Evolutionary conservation across 176 grass and related monocot genomes (phyloP), one percentile per base, ranked within the genome.

Genomic region (Cocos nucifera): DNA sequence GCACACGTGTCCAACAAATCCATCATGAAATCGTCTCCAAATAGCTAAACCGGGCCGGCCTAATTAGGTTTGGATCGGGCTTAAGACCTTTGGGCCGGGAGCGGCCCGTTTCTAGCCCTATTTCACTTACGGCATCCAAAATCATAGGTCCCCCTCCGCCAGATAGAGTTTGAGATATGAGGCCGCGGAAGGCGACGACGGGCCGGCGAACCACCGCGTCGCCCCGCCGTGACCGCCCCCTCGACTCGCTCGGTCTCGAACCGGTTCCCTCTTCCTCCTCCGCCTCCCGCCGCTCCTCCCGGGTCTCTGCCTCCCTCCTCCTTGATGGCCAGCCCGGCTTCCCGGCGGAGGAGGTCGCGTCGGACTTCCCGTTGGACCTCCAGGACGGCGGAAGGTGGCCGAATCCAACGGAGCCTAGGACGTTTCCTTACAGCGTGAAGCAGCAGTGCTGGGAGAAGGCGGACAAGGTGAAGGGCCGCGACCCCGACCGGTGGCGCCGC

Each of bases 371-470:
- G 64, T 17, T 67, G 73, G 56, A 65, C 67, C 53, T 73, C 75
- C 54, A 78, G 59, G 3, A 70, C 64, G 60, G 69, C 64, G 73
- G 64, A 44, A n/a, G 60, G 67, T 62, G 69, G 20, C 9, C 35
- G 27, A 32, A 53, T 12, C 61, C 30, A 15, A 17, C 58, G 20
- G 86, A 92, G 65, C 84, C 93, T 6, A 72, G 93, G 73, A 98
- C 84, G 82, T 98, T 98, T 70, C 50, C 87, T 16, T 70, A 81
- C 69, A 65, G 59, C 35, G 84, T 98, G 30, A 98, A 98, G 79
- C 93, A 86, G 69, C 93, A 81, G 73, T 98, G 93, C 82, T 98
- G 93, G 93, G 87, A 88, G 49, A 92, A 89, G 82, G 87, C 93
- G 17, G 93, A 98, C 73, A 80, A 63, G 73, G 66, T 92, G 14